A percentile compares a stretch with the other conserved stretches of the same genome.
These are phyloP conservation scores for Lachancea sp. DNA, from an alignment of 805 yeast genomes.

Conservation along the genomic window DNA sequence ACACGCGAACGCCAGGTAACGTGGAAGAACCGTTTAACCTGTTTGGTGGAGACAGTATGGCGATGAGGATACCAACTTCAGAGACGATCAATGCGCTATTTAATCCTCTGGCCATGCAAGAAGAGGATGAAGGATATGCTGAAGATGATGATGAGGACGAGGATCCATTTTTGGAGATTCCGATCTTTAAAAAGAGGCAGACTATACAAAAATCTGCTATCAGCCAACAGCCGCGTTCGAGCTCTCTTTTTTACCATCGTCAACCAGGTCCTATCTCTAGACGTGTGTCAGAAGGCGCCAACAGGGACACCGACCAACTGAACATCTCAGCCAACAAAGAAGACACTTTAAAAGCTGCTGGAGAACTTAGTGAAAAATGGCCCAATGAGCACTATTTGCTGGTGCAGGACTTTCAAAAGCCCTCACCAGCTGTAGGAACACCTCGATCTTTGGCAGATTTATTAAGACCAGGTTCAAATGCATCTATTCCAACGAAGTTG, in stretches of 20 bases:
- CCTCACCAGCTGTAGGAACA: conserved; percentile 17
- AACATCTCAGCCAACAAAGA: neutral
- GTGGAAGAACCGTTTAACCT: conserved; percentile 28
- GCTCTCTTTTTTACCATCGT: conserved; percentile 9
- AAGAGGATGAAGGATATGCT: conserved; percentile 26
- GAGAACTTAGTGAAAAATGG: neutral
- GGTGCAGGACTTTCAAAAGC: conserved; percentile 6
- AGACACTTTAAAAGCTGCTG: neutral
- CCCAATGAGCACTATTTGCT: conserved; percentile 7
- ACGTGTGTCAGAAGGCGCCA: neutral
- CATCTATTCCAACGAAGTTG: neutral
- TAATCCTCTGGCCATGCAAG: conserved; percentile 9
- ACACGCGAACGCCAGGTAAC: neutral
- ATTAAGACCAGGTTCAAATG: conserved; percentile 6
- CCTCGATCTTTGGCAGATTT: conserved; percentile 26
- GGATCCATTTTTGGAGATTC: conserved; percentile 25
- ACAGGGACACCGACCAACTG: neutral
- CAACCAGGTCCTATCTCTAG: conserved; percentile 1
- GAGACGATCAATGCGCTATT: conserved; percentile 4
- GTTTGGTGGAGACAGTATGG: conserved; percentile 13
- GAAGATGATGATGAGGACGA: conserved; percentile 30
- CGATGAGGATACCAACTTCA: conserved; percentile 5
- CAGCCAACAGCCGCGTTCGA: neutral
- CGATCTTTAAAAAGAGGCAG: conserved; percentile 13
- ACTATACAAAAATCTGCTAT: neutral